Evolutionary conservation across 257 asterid species (phyloP), one percentile per base, ranked within the genome.

Genomic region (Solanum tacnaense): DNA sequence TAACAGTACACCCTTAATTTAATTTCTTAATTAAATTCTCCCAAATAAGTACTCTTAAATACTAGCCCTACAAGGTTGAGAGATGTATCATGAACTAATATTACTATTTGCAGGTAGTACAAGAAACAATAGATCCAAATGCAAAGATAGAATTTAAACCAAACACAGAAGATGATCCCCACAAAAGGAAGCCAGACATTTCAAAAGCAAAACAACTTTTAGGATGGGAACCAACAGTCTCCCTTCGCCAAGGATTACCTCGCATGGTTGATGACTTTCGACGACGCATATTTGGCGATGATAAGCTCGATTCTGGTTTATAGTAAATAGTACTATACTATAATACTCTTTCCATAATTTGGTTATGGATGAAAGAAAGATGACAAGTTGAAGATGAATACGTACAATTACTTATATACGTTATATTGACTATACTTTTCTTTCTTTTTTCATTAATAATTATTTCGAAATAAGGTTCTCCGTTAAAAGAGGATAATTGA

Each of bases 131-230:
- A 27, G 96, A 96, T 91, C 94, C 93, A 34, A 92, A 93, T 75
- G 98, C 99, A 13, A 92, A 91, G 89, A 95, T 96, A 72, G 98
- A 93, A 87, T 96, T 95, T 87, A 93, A 92, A 76, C 89, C 94
- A 85, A 96, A 96, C 90, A 96, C 98, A 1, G 96, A 93, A 65
- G 98, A 96, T 75, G 98, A 96, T 82, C 99, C 99, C 5, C 99
- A 96, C 91, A 95, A 93, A 91, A 90, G 98, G 72, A 96, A 96
- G 89, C 99, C 98, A 2, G 98, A 95, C 90, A 95, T 96, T 73
- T 92, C 98, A 1, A 95, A 91, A 93, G 99, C 98, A 10, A 95
- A 95, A 39, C 82, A 90, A 41, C 94, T 92, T 25, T 96, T 96
- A 15, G 94, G 95, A 23, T 96, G 99, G 98, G 93, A 94, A 73